Percentiles rank a stretch among this genome's conserved stretches.
phyloP scores from a whole-genome alignment of 2,329 filamentous ascomycete genomes.

The Leptographium wingfieldii region DNA sequence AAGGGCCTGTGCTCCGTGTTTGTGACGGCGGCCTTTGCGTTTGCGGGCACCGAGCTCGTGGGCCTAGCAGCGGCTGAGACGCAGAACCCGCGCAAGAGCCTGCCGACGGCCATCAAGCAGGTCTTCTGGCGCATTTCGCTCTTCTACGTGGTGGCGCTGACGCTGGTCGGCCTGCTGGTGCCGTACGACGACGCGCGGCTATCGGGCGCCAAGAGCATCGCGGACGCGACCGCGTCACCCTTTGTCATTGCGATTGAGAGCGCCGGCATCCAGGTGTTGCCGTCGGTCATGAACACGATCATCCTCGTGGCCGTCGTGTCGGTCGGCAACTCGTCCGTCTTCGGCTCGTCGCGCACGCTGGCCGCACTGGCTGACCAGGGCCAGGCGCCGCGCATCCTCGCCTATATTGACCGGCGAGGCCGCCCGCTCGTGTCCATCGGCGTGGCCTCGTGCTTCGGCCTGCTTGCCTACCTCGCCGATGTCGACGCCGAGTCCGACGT shows the following conservation, averaged over 20 bases:
- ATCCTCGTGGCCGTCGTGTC: slow-evolving; percentile 84
- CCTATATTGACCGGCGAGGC: slow-evolving; percentile 72
- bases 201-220: slow-evolving; percentile 40
- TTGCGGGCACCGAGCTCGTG: slow-evolving; percentile 62
- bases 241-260: slow-evolving; percentile 89
- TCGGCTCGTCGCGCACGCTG: slow-evolving; percentile 80
- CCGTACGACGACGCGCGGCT: slow-evolving; percentile 57
- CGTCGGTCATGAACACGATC: slow-evolving; percentile 87
- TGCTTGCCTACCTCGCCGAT: slow-evolving; percentile 67
- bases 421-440: slow-evolving; percentile 65
- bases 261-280: slow-evolving; percentile 67
- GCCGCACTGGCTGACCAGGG: slow-evolving; percentile 80
- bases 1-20: slow-evolving; percentile 62
- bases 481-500: slow-evolving; percentile 45
- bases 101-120: slow-evolving; percentile 77
- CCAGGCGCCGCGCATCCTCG: slow-evolving; percentile 64
- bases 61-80: slow-evolving; percentile 64
- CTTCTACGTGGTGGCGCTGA: slow-evolving; percentile 78
- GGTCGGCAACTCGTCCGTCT: slow-evolving; percentile 84
- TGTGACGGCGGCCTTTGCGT: slow-evolving; percentile 62
- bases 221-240: slow-evolving; percentile 65
- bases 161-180: slow-evolving; percentile 70
- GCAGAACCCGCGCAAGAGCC: slow-evolving; percentile 54
- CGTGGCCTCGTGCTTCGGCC: slow-evolving; percentile 53
- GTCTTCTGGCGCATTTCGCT: slow-evolving; percentile 55